Percentiles rank a stretch among this genome's conserved stretches.
These are phyloP conservation scores for Odontarrhena argentea DNA, from an alignment of 345 rosid genomes.

Conservation along the genomic window DNA sequence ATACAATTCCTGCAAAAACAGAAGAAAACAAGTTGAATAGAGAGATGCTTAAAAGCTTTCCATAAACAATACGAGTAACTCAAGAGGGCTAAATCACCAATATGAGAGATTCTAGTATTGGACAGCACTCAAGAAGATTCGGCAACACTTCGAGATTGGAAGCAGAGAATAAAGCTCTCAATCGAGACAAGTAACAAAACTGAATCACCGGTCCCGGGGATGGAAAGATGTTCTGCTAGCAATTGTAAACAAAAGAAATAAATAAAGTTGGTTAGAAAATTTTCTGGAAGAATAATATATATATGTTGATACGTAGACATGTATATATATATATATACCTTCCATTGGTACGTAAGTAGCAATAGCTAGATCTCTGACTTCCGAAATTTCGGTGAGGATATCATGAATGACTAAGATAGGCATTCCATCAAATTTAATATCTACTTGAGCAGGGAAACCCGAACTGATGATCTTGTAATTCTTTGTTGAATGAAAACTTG, in stretches of 20 bases:
- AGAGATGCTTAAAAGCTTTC: not conserved
- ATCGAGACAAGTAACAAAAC: not conserved
- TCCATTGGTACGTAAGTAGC: not conserved
- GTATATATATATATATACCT: slow-evolving; percentile 4
- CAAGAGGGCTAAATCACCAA: not conserved
- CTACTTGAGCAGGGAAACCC: slow-evolving; percentile 7
- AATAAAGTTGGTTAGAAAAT: not conserved
- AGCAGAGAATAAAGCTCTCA: not conserved
- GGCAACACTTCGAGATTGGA: slow-evolving; percentile 10
- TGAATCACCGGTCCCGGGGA: not conserved
- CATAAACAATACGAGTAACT: no score
- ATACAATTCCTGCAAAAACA: slow-evolving; percentile 3
- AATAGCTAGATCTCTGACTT: not conserved
- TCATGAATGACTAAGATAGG: no score
- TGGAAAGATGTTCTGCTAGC: not conserved
- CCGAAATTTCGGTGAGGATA: not conserved
- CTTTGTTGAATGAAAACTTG: no score
- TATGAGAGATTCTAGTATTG: slow-evolving; percentile 18
- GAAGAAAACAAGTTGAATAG: slow-evolving; percentile 4
- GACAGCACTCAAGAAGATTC: slow-evolving; percentile 4
- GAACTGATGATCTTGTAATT: not conserved
- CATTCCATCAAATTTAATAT: not conserved
- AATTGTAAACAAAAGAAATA: not conserved
- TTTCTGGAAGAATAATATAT: not conserved
- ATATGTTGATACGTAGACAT: not conserved